These are phyloP conservation scores for Onygenales sp. DNA, from an alignment of 2,329 filamentous ascomycete species.

Conservation along the genomic window DNA sequence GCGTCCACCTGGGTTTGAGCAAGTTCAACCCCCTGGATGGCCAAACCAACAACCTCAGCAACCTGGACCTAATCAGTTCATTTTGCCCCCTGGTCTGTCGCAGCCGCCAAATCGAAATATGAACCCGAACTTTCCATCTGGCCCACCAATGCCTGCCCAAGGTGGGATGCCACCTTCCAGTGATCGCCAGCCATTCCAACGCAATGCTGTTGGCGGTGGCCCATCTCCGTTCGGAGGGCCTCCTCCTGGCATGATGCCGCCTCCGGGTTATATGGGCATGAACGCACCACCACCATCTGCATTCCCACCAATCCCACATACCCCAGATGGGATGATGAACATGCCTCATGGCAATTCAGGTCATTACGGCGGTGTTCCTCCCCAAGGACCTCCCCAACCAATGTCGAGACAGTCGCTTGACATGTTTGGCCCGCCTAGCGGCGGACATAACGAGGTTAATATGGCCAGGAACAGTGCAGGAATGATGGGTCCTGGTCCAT, in stretches of 20 bases:
- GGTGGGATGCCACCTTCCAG: constrained; percentile 23
- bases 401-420: constrained; percentile 34
- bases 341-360: constrained; percentile 24
- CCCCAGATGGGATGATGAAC: constrained; percentile 29
- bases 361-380: constrained; percentile 27
- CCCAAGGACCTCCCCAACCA: constrained; percentile 26
- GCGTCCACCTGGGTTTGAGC: constrained; percentile 36
- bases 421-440: constrained; percentile 32
- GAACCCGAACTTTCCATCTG: constrained; percentile 27
- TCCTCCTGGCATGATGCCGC: constrained; percentile 37
- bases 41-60: constrained; percentile 25
- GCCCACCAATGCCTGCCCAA: constrained; percentile 26
- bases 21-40: constrained; percentile 32
- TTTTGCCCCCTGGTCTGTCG: constrained; percentile 30
- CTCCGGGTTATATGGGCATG: constrained; percentile 34
- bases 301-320: constrained; percentile 31
- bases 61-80: constrained; percentile 23
- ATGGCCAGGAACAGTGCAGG: constrained; percentile 5
- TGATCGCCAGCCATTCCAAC: constrained; percentile 29
- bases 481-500: constrained; percentile 15
- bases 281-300: constrained; percentile 26
- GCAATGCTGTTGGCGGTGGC: constrained; percentile 19
- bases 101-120: constrained; percentile 25
- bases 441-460: neutral
- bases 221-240: constrained; percentile 20